A percentile compares a stretch with the other conserved stretches of the same genome.
Evolutionary conservation across 345 rosid genomes (phyloP).

Genomic region (Aurinia saxatilis): DNA sequence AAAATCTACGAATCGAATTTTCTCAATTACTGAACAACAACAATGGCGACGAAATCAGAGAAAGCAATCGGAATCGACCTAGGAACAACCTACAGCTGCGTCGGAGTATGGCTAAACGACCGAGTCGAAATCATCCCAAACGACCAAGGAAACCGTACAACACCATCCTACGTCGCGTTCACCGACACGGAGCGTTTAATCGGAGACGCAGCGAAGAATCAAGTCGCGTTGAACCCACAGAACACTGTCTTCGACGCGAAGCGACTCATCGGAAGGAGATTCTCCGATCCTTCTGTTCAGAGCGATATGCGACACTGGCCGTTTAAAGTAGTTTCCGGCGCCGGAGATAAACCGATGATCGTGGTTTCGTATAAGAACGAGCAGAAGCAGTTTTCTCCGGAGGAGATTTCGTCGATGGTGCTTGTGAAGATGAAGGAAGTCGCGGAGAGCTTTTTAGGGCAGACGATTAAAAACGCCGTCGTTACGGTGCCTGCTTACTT

Average conservation of each 20-base stretch:
- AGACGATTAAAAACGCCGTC: conserved; percentile 26
- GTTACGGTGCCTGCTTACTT: conserved; percentile 35
- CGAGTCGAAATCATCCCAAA: conserved; percentile 39
- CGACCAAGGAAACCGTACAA: conserved; percentile 38
- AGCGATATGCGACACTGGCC: conserved; percentile 43
- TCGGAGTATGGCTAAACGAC: conserved; percentile 37
- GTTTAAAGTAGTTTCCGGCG: conserved; percentile 34
- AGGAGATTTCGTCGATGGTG: conserved; percentile 37
- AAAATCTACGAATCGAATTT: background rate
- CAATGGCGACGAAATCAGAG: conserved; percentile 28
- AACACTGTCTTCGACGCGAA: conserved; percentile 51
- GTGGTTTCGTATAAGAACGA: conserved; percentile 34
- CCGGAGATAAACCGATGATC: conserved; percentile 40
- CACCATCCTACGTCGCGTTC: conserved; percentile 40
- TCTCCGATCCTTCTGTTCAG: conserved; percentile 38
- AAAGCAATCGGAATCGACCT: conserved; percentile 38
- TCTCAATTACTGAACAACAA: background rate
- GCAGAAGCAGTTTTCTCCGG: conserved; percentile 34
- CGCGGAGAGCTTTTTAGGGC: conserved; percentile 29
- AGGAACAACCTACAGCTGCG: conserved; percentile 41
- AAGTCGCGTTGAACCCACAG: conserved; percentile 46
- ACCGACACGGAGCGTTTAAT: conserved; percentile 38
- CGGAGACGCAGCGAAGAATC: conserved; percentile 49
- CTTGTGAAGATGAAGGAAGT: conserved; percentile 32
- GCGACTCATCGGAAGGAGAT: conserved; percentile 36